Evolutionary conservation across 106 monocot species (phyloP), one percentile per base, ranked within the genome.

Genomic region (Gastrodia elata): DNA sequence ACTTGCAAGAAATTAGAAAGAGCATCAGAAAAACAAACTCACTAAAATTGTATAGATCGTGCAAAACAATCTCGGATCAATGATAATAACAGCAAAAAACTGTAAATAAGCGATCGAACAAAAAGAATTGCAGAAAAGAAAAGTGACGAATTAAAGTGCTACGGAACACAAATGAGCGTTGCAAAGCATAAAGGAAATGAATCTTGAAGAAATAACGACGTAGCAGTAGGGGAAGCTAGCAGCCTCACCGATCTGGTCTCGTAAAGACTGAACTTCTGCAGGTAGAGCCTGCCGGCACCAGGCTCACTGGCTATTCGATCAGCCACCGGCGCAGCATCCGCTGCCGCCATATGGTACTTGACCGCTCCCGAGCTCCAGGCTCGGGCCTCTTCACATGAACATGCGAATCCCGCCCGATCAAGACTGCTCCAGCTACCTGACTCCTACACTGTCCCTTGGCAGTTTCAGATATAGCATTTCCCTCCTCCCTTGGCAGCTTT

Each of bases 231-330:
- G 27, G 65, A 37, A 59, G 14, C 36, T 65, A 34, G 67, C 67
- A 36, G 0, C 67, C 67, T 38, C 67, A 67, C 67, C 67, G 67
- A 67, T 67, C 37, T 35, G 27, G 92, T 92, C 77, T 88, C 86
- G 61, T 86, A 92, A 25, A 92, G 92, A 48, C 75, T 78, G 49
- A 92, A 92, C 32, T 80, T 86, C 78, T 86, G 82, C 26, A 92
- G 86, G 67, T 8, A 67, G 18, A 16, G 38, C 26, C 67, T 38
- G 67, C 67, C 67, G 36, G 67, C 37, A 37, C 18, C 32, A 8
- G 61, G 61, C 67, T 67, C 67, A 27, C 36, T 67, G 27, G 37
- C 34, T 24, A 67, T 67, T 37, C 67, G 10, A 67, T 67, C 65
- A 3, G 65, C 74, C 36, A 36, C 67, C 37, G 37, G 16, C 36